A percentile compares a stretch with the other conserved stretches of the same genome.
Evolutionary conservation across 352 stramenopile genomes (phyloP).

Genomic region (Globisporangium apiculatum): DNA sequence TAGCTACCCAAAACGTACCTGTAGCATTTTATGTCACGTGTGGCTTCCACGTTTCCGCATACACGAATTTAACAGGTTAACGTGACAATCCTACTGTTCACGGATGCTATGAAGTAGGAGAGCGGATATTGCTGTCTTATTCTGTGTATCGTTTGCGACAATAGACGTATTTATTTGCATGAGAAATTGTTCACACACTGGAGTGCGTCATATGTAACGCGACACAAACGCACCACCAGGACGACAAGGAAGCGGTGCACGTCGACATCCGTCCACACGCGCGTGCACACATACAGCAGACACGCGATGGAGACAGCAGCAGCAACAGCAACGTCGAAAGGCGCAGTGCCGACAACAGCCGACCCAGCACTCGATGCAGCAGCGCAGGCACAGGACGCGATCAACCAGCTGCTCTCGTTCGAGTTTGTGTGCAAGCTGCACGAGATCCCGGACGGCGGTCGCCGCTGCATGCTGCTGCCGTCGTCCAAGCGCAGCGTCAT

Average conservation of each 20-base stretch:
- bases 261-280: not conserved
- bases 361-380: not conserved
- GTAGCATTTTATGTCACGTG: too few relatives aligned
- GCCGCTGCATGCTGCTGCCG: constrained; percentile 51
- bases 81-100: too few relatives aligned
- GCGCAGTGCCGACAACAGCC: not conserved
- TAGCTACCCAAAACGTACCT: too few relatives aligned
- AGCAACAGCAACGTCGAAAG: not conserved
- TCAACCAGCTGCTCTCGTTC: constrained; percentile 36
- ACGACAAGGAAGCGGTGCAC: not conserved
- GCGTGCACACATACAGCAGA: not conserved
- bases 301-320: not conserved
- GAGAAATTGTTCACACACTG: too few relatives aligned
- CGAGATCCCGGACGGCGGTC: constrained; percentile 45
- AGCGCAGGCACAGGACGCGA: constrained; percentile 11
- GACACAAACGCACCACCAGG: not conserved
- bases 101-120: too few relatives aligned
- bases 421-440: constrained; percentile 63
- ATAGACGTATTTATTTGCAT: too few relatives aligned
- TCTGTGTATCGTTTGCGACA: too few relatives aligned
- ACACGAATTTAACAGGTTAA: too few relatives aligned
- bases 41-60: too few relatives aligned
- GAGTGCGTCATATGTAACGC: not conserved
- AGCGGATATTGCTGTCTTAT: too few relatives aligned
- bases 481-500: constrained; percentile 67